Conservation (phyloP, 2,329 filamentous ascomycete genomes). For the Pseudocercospora eumusae region DNA sequence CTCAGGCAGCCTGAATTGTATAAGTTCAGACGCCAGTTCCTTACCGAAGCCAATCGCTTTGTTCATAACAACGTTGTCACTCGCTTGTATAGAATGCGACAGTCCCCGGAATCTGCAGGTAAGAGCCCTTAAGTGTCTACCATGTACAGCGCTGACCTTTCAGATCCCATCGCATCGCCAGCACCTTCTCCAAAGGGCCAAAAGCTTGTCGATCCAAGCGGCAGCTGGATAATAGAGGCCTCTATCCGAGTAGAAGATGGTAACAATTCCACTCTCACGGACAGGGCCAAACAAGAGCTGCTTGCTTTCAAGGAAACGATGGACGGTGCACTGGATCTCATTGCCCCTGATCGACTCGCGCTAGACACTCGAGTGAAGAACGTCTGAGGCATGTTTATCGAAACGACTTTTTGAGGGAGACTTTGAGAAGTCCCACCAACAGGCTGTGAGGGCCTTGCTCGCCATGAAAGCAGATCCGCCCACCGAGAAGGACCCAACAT, state of each 20-base stretch:
- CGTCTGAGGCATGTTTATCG: background rate
- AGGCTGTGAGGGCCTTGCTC: background rate
- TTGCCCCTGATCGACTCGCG: conserved; percentile 59
- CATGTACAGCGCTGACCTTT: background rate
- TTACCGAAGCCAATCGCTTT: conserved; percentile 59
- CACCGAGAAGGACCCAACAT: too few relatives aligned
- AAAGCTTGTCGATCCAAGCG: conserved; percentile 56
- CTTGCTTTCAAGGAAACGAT: conserved; percentile 57
- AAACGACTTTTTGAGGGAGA: background rate
- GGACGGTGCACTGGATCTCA: conserved; percentile 59
- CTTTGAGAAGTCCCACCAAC: background rate
- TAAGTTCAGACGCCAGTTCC: conserved; percentile 51
- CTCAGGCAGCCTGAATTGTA: conserved; percentile 28
- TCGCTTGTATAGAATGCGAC: conserved; percentile 53
- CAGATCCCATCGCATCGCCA: conserved; percentile 36
- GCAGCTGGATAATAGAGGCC: conserved; percentile 60
- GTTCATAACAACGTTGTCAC: conserved; percentile 60
- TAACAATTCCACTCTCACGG: conserved; percentile 56
- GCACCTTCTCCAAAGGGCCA: conserved; percentile 49
- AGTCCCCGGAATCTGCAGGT: conserved; percentile 20
- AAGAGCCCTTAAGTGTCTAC: background rate
- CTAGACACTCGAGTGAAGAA: conserved; percentile 60
- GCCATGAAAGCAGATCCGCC: too few relatives aligned
- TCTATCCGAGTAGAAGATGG: conserved; percentile 59
- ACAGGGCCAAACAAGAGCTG: conserved; percentile 57